A percentile compares a stretch with the other conserved stretches of the same genome.
Evolutionary conservation across 2,329 filamentous ascomycete species (phyloP).

Genomic region (Colletotrichum sp.): DNA sequence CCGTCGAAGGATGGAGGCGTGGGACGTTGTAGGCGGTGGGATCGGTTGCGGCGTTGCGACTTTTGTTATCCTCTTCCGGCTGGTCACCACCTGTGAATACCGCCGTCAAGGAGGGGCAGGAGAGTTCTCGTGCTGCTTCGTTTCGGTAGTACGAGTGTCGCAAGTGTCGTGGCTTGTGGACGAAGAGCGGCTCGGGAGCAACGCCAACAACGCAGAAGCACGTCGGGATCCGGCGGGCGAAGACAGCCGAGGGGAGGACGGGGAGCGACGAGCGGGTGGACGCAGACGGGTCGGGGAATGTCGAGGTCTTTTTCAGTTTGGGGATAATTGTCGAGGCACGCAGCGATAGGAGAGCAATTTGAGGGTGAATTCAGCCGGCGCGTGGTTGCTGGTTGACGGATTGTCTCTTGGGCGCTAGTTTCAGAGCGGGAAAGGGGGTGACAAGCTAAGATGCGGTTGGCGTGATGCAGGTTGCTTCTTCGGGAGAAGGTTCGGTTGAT

Average conservation of each 20-base stretch:
- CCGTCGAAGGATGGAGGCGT: neutral
- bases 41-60: neutral
- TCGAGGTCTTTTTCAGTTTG: neutral
- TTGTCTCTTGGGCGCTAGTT: neutral
- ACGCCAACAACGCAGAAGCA: neutral
- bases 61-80: neutral
- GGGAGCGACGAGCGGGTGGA: neutral
- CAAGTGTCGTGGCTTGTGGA: neutral
- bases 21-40: neutral
- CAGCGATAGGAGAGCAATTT: neutral
- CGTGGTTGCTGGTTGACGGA: neutral
- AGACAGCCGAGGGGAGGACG: neutral
- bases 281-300: neutral
- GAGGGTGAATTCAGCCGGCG: neutral
- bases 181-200: neutral
- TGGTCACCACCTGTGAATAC: neutral
- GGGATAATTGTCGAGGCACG: neutral
- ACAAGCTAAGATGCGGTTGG: neutral
- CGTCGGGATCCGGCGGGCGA: neutral
- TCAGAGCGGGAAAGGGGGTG: neutral
- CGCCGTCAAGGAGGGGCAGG: neutral
- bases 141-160: neutral
- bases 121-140: neutral
- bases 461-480: neutral
- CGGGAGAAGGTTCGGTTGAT: neutral